Percentiles rank a stretch among this genome's conserved stretches.
phyloP scores from a whole-genome alignment of 1,139 yeast species.

The Debaryomyces sp. region DNA sequence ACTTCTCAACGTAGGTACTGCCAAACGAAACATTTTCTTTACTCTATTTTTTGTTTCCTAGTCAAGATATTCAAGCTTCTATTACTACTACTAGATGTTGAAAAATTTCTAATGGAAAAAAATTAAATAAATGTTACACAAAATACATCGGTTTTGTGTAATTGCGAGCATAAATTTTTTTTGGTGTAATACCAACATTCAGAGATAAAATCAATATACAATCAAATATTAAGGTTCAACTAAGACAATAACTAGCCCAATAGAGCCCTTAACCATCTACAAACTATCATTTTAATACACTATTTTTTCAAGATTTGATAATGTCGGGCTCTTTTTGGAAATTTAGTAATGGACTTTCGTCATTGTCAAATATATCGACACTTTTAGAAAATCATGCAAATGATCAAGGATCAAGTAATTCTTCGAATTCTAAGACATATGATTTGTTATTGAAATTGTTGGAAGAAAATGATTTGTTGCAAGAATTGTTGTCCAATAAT shows the following conservation, averaged over 20 bases:
- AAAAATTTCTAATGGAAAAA: constrained; percentile 7
- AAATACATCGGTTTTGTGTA: constrained; percentile 10
- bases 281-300: not conserved
- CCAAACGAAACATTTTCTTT: constrained; percentile 2
- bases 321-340: constrained; percentile 93
- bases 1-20: not conserved
- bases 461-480: constrained; percentile 85
- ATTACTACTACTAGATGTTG: not conserved
- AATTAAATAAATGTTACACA: constrained; percentile 3
- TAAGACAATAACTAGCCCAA: constrained; percentile 1
- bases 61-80: not conserved
- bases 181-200: constrained; percentile 6
- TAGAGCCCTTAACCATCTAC: constrained; percentile 3
- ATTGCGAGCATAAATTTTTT: constrained; percentile 9
- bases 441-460: constrained; percentile 63
- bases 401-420: constrained; percentile 29
- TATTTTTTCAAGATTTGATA: constrained; percentile 5
- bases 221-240: not conserved
- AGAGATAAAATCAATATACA: not conserved
- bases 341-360: constrained; percentile 81
- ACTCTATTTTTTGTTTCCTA: not conserved
- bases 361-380: constrained; percentile 72
- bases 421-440: constrained; percentile 19
- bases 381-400: constrained; percentile 59
- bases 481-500: constrained; percentile 82